Evolutionary conservation across 2,329 filamentous ascomycete species (phyloP), one percentile per base, ranked within the genome.

Genomic region (Emericellopsis cladophorae): DNA sequence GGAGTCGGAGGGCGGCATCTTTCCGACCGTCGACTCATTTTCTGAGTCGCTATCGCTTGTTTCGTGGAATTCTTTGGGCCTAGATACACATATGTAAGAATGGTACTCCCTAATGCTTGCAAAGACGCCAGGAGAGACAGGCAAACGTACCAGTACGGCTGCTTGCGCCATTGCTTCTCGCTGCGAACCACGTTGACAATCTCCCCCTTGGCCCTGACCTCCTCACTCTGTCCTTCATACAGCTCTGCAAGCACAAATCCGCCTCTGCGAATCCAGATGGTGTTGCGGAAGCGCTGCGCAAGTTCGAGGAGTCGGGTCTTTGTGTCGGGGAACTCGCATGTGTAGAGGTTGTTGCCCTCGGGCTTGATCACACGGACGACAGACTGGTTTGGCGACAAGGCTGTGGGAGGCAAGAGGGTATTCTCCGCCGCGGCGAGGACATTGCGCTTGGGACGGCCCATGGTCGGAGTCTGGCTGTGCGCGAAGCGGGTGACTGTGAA

Each of bases 101-200:
- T 22, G 18, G 26, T 9, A 12, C 26, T 26, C 15, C 33, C 36
- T 33, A 40, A 15, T 10, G 22, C n/a, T 31, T 40, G 3, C 33
- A 14, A 32, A 16, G 31, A 14, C 6, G 32, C 4, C 8, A 14
- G 32, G 32, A 35, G n/a, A 12, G 14, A 21, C 9, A 26, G 31
- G 24, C 12, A 3, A 2, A 21, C 67, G 41, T 54, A 90, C 92
- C 92, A 96, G 58, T 90, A 98, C 9, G 68, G 53, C 65, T 84
- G 79, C 64, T 94, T 95, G 54, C 88, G 77, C 92, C 92, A 98
- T 35, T 72, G 70, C 63, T 86, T 93, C 66, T 95, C 89, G 54
- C 95, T 87, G 31, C 86, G 72, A 31, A 96, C 88, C 31, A 96
- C 78, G 54, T 95, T 95, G 49, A 94, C 72, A 52, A 98, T 95